Base-by-base conservation (phyloP, 2,329 filamentous ascomycete species). In the Phyllachora maydis region DNA sequence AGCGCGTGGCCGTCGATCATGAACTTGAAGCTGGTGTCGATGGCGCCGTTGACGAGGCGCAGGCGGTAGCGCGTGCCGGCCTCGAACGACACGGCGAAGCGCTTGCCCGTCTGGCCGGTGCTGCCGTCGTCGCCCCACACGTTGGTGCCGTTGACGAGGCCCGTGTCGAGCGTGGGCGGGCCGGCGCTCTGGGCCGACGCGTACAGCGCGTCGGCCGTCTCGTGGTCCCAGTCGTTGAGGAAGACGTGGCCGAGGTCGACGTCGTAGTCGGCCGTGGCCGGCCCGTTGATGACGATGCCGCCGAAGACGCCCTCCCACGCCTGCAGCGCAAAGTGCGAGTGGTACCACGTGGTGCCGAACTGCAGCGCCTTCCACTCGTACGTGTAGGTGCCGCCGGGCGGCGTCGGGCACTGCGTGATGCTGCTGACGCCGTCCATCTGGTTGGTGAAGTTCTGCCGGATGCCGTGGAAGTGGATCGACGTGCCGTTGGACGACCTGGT, bases 391-490 rank as follows among this genome's bases (percentile, higher is more conserved):
- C 55, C 34, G 0, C 59, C 60, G 0, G 61, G 57, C 0, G 62
- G 47, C 12, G 56, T 46, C 1, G 58, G 56, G 26, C 59, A 63
- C 31, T 62, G 50, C 0, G 52, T 60, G 11, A 60, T 41, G 5
- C 43, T 43, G 1, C 39, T 45, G 4, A 69, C 64, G 25, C 68
- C 68, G 32, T 73, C 67, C 24, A 59, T 48, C 27, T 58, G 46
- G 32, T 56, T 59, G 22, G 50, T 60, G 35, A 54, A 46, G 29
- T 55, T 47, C 35, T 73, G 64, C 5, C 61, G 55, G 16, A 74
- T 46, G 12, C 65, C 69, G 34, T 74, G 67, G 45, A 56, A 73
- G 36, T 74, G 68, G 11, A 72, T 59, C 6, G 53, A 53, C 6
- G 65, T 71, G 16, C 65, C 65, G 24, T 72, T 30, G 52, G 38